These are phyloP conservation scores for Nigrospora sphaerica DNA, from an alignment of 2,329 filamentous ascomycete species.

Conservation along the genomic window DNA sequence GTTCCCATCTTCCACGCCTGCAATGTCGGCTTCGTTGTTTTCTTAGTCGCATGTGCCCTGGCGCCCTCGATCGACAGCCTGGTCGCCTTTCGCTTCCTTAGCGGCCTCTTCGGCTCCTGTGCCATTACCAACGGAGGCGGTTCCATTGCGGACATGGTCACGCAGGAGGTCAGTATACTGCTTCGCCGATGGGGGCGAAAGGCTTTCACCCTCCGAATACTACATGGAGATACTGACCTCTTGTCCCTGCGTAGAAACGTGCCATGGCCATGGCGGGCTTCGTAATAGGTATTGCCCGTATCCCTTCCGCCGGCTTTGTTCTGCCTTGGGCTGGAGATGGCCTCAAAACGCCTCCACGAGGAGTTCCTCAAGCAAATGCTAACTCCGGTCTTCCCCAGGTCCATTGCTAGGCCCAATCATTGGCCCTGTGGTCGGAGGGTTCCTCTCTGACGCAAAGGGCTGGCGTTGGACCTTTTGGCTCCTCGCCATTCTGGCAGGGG, in stretches of 20 bases:
- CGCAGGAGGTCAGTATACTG: slow-evolving; percentile 27
- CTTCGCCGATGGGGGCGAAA: slow-evolving; percentile 12
- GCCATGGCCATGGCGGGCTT: slow-evolving; percentile 39
- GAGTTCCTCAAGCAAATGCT: too few relatives aligned
- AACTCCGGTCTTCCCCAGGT: slow-evolving; percentile 10
- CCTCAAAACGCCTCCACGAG: too few relatives aligned
- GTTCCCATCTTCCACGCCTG: slow-evolving; percentile 38
- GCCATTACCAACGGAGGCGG: slow-evolving; percentile 60
- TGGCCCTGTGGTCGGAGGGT: slow-evolving; percentile 26
- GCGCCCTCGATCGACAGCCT: slow-evolving; percentile 42
- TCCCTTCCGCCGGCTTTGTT: too few relatives aligned
- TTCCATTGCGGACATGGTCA: slow-evolving; percentile 58
- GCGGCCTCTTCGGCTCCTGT: slow-evolving; percentile 54
- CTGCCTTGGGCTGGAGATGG: too few relatives aligned
- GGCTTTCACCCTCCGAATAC: slow-evolving; percentile 23
- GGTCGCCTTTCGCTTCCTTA: slow-evolving; percentile 52
- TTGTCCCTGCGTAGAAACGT: slow-evolving; percentile 14
- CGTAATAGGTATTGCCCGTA: neutral
- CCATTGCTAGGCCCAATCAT: slow-evolving; percentile 26
- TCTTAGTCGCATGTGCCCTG: slow-evolving; percentile 39
- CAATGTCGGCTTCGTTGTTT: slow-evolving; percentile 33
- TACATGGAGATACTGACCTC: neutral
- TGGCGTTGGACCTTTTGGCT: slow-evolving; percentile 33
- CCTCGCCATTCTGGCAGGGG: slow-evolving; percentile 21
- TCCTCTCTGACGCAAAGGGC: slow-evolving; percentile 19